Evolutionary conservation across 2,329 filamentous ascomycete species (phyloP), one percentile per base, ranked within the genome.

Genomic region (Pseudocercospora fijiensis): DNA sequence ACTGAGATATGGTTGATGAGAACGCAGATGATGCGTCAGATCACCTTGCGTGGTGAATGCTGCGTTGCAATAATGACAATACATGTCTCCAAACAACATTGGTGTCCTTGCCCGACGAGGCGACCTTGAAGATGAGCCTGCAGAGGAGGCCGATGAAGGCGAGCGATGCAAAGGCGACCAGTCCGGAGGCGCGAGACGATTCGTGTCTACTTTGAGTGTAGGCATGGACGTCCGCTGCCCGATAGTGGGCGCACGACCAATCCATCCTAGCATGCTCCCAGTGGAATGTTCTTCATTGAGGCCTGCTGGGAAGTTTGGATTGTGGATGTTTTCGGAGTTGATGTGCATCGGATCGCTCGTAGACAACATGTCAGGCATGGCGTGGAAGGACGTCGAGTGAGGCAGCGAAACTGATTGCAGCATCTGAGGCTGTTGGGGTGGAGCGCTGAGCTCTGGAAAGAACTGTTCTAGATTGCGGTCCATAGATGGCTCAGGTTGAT

Each of bases 21-120:
- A 67, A 10, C 68, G 67, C 2, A 65, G 61, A 45, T 70, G 68
- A 26, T 70, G 68, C 10, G 68, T 69, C 4, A 70, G 53, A 18
- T 66, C 67, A 3, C 65, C 63, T 51, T 66, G 67, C 3, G 63
- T 66, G 22, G 58, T 53, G 53, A 70, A 70, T 5, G 58, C 60
- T 7, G 65, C 65, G 45, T 60, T 65, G 62, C 68, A 70, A n/a
- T 63, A 62, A 28, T 55, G 52, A 24, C 66, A 68, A 16, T 56
- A 51, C 43, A 66, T 65, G 16, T 65, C 57, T 1, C 68, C 67
- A 22, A 58, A 18, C 3, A 58, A 26, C 62, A 67, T 64, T 22
- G 65, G 62, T n/a, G 62, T 49, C 20, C 37, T 60, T 5, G 33
- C 57, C 16, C 64, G 67, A 3, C 67, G 60, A 10, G 67, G 57